phyloP scores from a whole-genome alignment of 163 green algal genomes.

The Scenedesmus sp. region DNA sequence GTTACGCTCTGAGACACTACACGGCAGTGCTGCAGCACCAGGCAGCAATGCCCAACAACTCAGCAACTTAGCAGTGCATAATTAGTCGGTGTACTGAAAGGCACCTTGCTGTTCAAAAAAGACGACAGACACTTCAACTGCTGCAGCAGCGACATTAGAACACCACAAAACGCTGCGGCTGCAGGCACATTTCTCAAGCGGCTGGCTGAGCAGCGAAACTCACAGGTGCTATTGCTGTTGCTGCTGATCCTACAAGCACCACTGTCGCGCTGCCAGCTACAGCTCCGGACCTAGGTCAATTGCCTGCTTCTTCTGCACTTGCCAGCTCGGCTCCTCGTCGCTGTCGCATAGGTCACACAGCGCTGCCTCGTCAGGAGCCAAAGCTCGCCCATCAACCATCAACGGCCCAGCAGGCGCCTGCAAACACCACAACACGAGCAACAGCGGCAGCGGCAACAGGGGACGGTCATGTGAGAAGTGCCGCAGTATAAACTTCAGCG shows the following conservation, averaged over 20 bases:
- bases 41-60: too few relatives aligned
- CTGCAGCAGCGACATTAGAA: neutral
- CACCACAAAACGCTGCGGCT: too few relatives aligned
- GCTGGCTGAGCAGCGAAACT: neutral
- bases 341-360: constrained; percentile 53
- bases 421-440: neutral
- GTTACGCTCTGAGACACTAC: too few relatives aligned
- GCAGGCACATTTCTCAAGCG: neutral
- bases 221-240: neutral
- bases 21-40: too few relatives aligned
- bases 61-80: too few relatives aligned
- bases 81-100: too few relatives aligned
- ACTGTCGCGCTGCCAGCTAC: neutral
- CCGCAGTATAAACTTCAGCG: too few relatives aligned
- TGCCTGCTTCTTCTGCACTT: constrained; percentile 46
- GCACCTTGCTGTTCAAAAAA: too few relatives aligned
- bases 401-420: neutral
- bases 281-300: neutral
- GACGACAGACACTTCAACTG: neutral
- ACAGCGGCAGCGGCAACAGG: neutral
- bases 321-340: constrained; percentile 24
- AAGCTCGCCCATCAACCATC: neutral
- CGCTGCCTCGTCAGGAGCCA: constrained; percentile 23
- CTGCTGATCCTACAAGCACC: neutral
- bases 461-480: neutral